Percentiles rank a stretch among this genome's conserved stretches.
These are phyloP conservation scores for Phytophthora quininea DNA, from an alignment of 352 stramenopile species.

Conservation along the genomic window DNA sequence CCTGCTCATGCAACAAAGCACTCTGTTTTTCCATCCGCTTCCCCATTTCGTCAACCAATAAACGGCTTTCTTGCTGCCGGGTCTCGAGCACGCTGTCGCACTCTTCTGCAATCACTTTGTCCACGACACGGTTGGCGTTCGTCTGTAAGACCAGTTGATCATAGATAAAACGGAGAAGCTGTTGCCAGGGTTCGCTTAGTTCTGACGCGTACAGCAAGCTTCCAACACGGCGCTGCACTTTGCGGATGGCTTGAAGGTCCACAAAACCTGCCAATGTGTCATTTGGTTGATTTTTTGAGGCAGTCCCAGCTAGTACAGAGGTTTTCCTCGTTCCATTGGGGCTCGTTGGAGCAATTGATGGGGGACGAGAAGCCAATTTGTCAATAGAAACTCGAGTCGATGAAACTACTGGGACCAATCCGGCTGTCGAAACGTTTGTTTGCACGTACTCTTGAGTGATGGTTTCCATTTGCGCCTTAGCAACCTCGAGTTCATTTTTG, in stretches of 20 bases:
- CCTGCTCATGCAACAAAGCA: conserved; percentile 53
- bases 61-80: conserved; percentile 52
- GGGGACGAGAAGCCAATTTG: conserved; percentile 1
- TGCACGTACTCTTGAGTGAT: conserved; percentile 49
- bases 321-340: conserved; percentile 17
- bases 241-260: conserved; percentile 83
- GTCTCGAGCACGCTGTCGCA: conserved; percentile 59
- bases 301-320: conserved; percentile 9
- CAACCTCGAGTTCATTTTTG: conserved; percentile 56
- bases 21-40: conserved; percentile 64
- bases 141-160: conserved; percentile 66
- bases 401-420: conserved; percentile 7
- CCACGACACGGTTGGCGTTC: conserved; percentile 73
- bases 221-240: conserved; percentile 76
- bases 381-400: conserved; percentile 10
- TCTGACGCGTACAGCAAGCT: conserved; percentile 80
- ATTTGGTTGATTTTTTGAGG: conserved; percentile 16
- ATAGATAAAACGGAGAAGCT: conserved; percentile 53
- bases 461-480: conserved; percentile 46
- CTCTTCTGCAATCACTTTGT: conserved; percentile 53
- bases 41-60: conserved; percentile 67
- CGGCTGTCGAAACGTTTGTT: conserved; percentile 3
- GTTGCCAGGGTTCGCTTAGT: conserved; percentile 53
- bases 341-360: conserved; percentile 10
- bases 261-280: conserved; percentile 23